Percentiles rank a stretch among this genome's conserved stretches.
These are phyloP conservation scores for Pezicula rhizophila DNA, from an alignment of 2,329 filamentous ascomycete species.

Conservation along the genomic window DNA sequence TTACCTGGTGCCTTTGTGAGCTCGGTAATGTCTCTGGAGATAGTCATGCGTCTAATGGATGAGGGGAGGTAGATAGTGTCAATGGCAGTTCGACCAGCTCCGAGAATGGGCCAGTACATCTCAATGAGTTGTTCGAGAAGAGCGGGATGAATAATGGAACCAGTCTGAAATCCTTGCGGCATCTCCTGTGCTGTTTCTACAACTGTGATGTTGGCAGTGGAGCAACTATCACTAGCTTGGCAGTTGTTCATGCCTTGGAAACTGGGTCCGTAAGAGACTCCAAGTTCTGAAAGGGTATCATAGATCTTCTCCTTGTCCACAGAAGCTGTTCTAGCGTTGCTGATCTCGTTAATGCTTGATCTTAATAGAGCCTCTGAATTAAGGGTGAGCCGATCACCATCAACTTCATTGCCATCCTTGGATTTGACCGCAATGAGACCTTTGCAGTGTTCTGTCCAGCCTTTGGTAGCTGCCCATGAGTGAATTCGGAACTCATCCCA, in stretches of 20 bases:
- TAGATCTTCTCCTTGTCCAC: slow-evolving; percentile 38
- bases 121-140: slow-evolving; percentile 42
- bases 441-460: slow-evolving; percentile 53
- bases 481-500: slow-evolving; percentile 53
- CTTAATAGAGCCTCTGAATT: slow-evolving; percentile 18
- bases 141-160: slow-evolving; percentile 38
- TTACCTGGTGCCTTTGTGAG: slow-evolving; percentile 32
- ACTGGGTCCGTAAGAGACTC: slow-evolving; percentile 43
- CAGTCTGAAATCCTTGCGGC: slow-evolving; percentile 37
- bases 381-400: slow-evolving; percentile 20
- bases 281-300: slow-evolving; percentile 37
- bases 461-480: slow-evolving; percentile 44
- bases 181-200: slow-evolving; percentile 39
- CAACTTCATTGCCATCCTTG: slow-evolving; percentile 34
- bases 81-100: slow-evolving; percentile 26
- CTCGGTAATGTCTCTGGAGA: slow-evolving; percentile 29
- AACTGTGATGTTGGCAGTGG: slow-evolving; percentile 30
- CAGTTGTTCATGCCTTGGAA: slow-evolving; percentile 46
- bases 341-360: slow-evolving; percentile 27
- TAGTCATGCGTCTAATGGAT: slow-evolving; percentile 32
- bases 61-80: slow-evolving; percentile 39
- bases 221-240: slow-evolving; percentile 29
- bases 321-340: slow-evolving; percentile 18
- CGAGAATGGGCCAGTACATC: slow-evolving; percentile 33
- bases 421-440: slow-evolving; percentile 40